Percentiles rank a stretch among this genome's conserved stretches.
phyloP scores from a whole-genome alignment of 805 yeast genomes.

The Candida maesae region DNA sequence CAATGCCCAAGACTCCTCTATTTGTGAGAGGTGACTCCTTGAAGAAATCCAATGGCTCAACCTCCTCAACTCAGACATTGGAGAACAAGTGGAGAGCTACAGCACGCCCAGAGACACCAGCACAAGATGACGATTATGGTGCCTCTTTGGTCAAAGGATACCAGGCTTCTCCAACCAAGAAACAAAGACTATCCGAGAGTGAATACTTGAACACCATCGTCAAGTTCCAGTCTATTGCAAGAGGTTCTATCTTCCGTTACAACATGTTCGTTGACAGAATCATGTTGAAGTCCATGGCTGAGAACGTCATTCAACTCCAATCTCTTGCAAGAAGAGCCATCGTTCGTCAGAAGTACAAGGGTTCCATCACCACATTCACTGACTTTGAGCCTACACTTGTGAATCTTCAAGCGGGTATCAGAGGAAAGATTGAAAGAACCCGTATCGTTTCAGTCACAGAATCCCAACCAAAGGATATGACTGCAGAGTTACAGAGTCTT shows the following conservation, averaged over 20 bases:
- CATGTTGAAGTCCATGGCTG: slow-evolving; percentile 53
- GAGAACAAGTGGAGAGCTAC: neutral
- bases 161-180: slow-evolving; percentile 22
- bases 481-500: slow-evolving; percentile 36
- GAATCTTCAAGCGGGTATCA: slow-evolving; percentile 33
- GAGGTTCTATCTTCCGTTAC: slow-evolving; percentile 68
- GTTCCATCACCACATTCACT: slow-evolving; percentile 27
- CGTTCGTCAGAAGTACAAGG: slow-evolving; percentile 22
- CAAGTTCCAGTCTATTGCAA: slow-evolving; percentile 61
- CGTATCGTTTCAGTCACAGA: slow-evolving; percentile 4
- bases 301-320: slow-evolving; percentile 46
- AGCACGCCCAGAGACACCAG: slow-evolving; percentile 1
- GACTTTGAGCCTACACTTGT: slow-evolving; percentile 24
- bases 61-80: neutral
- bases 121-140: slow-evolving; percentile 8
- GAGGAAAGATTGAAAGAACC: slow-evolving; percentile 29
- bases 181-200: slow-evolving; percentile 17
- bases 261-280: slow-evolving; percentile 58
- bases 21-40: slow-evolving; percentile 6
- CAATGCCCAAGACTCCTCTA: slow-evolving; percentile 6
- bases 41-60: neutral
- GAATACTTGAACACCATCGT: slow-evolving; percentile 33
- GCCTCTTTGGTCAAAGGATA: slow-evolving; percentile 13
- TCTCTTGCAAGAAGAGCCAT: slow-evolving; percentile 48
- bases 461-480: slow-evolving; percentile 11